Evolutionary conservation across 345 rosid species (phyloP).

Genomic region (Cardiospermum halicacabum): DNA sequence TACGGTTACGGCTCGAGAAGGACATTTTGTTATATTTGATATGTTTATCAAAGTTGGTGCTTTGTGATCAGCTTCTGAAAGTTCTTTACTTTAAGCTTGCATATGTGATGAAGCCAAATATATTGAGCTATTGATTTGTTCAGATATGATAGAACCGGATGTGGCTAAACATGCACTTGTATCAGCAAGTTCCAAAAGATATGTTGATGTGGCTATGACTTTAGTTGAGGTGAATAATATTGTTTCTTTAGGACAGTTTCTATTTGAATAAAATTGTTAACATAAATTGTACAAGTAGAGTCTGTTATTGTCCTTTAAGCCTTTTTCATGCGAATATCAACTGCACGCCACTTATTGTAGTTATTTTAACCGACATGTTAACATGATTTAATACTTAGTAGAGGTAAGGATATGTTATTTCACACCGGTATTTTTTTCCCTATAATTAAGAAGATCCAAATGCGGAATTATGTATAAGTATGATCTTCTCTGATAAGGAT

Average conservation of each 20-base stretch:
- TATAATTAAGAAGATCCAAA: no score
- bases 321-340: conserved; percentile 28
- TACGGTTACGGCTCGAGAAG: conserved; percentile 38
- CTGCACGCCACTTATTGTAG: conserved; percentile 31
- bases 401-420: no score
- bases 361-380: conserved; percentile 30
- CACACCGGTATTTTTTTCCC: no score
- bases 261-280: conserved; percentile 23
- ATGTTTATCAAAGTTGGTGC: conserved; percentile 40
- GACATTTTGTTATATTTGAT: conserved; percentile 27
- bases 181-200: conserved; percentile 31
- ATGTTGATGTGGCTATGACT: conserved; percentile 21
- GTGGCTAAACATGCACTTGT: conserved; percentile 30
- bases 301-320: conserved; percentile 25
- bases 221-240: conserved; percentile 24
- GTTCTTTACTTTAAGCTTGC: conserved; percentile 32
- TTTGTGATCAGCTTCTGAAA: conserved; percentile 28
- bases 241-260: neutral
- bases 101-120: conserved; percentile 27
- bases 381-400: conserved; percentile 26
- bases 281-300: conserved; percentile 17
- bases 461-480: no score
- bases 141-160: conserved; percentile 31
- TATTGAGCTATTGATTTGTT: conserved; percentile 26
- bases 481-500: no score